phyloP scores from a whole-genome alignment of 768 basidiomycete genomes.

The Rhodotorula paludigena region DNA sequence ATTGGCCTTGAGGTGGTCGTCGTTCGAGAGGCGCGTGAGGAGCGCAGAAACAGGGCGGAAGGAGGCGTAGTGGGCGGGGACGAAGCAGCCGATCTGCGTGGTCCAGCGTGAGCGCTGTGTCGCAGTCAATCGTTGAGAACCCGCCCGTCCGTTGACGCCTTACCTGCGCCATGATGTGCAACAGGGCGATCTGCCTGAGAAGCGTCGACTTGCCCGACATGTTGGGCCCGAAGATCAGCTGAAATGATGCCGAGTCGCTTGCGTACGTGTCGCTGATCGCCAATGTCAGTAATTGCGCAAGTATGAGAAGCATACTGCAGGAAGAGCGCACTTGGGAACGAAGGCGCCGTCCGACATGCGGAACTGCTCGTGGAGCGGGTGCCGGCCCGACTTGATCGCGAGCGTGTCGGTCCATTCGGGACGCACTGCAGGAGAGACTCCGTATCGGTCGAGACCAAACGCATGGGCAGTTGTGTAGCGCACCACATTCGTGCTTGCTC shows the following conservation, averaged over 20 bases:
- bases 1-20: constrained; percentile 82
- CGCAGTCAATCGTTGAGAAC: too few relatives aligned
- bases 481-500: constrained; percentile 29
- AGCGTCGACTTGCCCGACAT: constrained; percentile 74
- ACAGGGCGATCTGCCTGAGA: constrained; percentile 74
- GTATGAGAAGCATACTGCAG: neutral
- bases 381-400: constrained; percentile 80
- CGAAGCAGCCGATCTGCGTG: constrained; percentile 46
- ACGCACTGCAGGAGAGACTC: constrained; percentile 56
- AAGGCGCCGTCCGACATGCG: constrained; percentile 51
- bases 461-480: constrained; percentile 36
- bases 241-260: constrained; percentile 75
- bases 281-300: constrained; percentile 45
- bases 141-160: constrained; percentile 48
- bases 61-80: constrained; percentile 89
- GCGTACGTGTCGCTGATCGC: constrained; percentile 86
- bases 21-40: constrained; percentile 82
- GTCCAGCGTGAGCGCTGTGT: neutral
- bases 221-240: constrained; percentile 57
- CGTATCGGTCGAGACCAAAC: constrained; percentile 43
- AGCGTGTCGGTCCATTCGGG: constrained; percentile 87
- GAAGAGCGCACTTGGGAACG: constrained; percentile 35
- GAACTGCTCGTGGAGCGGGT: constrained; percentile 72
- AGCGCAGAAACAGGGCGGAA: constrained; percentile 80
- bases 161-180: constrained; percentile 80